Conservation (phyloP, 2,329 filamentous ascomycete species). For the Aureobasidium musti region DNA sequence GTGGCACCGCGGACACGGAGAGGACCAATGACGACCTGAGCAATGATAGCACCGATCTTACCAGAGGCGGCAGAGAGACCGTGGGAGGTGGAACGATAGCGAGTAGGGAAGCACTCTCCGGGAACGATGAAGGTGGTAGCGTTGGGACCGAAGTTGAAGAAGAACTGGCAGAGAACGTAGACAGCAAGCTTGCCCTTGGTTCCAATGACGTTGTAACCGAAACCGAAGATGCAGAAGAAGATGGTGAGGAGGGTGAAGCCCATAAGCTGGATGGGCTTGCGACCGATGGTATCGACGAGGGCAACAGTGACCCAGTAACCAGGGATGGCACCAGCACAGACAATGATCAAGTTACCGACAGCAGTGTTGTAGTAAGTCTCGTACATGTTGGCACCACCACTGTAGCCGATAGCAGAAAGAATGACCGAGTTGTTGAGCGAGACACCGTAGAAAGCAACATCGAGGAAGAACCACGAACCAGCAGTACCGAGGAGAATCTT, state of each 20-base stretch:
- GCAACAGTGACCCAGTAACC: conserved; percentile 81
- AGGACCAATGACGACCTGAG: conserved; percentile 53
- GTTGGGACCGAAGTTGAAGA: conserved; percentile 58
- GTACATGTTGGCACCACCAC: conserved; percentile 66
- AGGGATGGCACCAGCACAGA: conserved; percentile 75
- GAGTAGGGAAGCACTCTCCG: conserved; percentile 55
- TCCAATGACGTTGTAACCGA: conserved; percentile 50
- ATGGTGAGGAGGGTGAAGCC: conserved; percentile 53
- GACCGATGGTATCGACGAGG: conserved; percentile 71
- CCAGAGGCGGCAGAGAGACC: conserved; percentile 53
- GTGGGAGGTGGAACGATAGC: conserved; percentile 52
- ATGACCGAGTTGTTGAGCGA: conserved; percentile 76
- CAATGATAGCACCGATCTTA: conserved; percentile 54
- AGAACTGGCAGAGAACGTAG: conserved; percentile 54
- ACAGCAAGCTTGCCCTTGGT: conserved; percentile 48
- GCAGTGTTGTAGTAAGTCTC: conserved; percentile 71
- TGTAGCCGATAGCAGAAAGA: conserved; percentile 70
- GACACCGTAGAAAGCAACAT: conserved; percentile 60
- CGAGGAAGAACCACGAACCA: conserved; percentile 81
- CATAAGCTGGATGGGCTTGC: conserved; percentile 73
- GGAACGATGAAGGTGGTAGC: conserved; percentile 56
- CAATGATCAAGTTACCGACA: conserved; percentile 75
- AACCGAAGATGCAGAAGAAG: conserved; percentile 54
- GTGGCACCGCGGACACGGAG: conserved; percentile 57
- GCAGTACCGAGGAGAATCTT: conserved; percentile 76